Percentiles rank a stretch among this genome's conserved stretches.
phyloP scores from a whole-genome alignment of 495 filamentous ascomycete species.

The Geopyxis carbonaria region DNA sequence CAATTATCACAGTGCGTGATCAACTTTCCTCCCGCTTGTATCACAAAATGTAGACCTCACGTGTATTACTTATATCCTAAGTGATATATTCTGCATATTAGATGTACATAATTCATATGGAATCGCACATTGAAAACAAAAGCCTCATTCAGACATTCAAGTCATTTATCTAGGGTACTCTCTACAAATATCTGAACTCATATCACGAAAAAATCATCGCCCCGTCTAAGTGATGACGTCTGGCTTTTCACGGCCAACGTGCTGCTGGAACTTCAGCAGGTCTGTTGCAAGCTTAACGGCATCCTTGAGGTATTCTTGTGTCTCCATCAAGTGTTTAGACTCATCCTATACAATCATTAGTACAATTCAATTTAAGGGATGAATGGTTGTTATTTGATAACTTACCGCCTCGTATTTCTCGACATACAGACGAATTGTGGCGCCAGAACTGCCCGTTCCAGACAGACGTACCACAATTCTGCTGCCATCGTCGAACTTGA shows the following conservation, averaged over 20 bases:
- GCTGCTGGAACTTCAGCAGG: conserved; percentile 77
- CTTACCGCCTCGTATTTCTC: conserved; percentile 58
- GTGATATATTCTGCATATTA: no score
- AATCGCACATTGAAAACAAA: no score
- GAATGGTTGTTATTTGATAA: conserved; percentile 2
- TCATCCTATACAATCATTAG: conserved; percentile 35
- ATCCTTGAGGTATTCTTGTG: conserved; percentile 85
- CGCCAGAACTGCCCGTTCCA: conserved; percentile 83
- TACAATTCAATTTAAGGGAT: background rate
- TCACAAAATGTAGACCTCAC: no score
- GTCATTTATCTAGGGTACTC: no score
- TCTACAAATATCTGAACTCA: no score
- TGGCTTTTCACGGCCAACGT: conserved; percentile 73
- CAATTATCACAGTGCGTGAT: no score
- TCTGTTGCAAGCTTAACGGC: conserved; percentile 69
- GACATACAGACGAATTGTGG: conserved; percentile 89
- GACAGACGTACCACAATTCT: conserved; percentile 86
- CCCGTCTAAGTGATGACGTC: conserved; percentile 71
- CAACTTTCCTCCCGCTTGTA: no score
- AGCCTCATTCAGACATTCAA: no score
- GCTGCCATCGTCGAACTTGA: conserved; percentile 87
- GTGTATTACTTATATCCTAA: no score
- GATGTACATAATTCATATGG: no score
- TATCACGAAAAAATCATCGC: background rate
- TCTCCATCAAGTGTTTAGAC: conserved; percentile 54